A percentile compares a stretch with the other conserved stretches of the same genome.
These are phyloP conservation scores for Coniophora puteana DNA, from an alignment of 1,284 basidiomycete species.

Conservation along the genomic window DNA sequence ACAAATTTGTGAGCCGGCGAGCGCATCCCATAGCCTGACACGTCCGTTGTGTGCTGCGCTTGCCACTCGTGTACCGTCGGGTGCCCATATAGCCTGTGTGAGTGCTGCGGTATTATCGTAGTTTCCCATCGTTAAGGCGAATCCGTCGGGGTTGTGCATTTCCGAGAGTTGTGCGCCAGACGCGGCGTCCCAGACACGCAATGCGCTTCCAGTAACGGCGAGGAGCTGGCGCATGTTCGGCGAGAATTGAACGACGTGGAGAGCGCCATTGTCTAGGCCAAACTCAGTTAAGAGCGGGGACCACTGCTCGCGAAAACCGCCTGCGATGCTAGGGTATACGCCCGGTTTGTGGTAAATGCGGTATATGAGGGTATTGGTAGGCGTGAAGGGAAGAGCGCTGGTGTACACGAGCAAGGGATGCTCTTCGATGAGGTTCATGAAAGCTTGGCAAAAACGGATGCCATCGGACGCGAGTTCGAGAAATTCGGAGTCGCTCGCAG, in stretches of 20 bases:
- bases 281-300: slow-evolving; percentile 29
- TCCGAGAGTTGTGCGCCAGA: slow-evolving; percentile 23
- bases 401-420: slow-evolving; percentile 31
- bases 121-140: too few species aligned
- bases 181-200: slow-evolving; percentile 26
- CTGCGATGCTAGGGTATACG: slow-evolving; percentile 18
- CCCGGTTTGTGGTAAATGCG: slow-evolving; percentile 23
- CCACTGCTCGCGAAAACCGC: slow-evolving; percentile 29
- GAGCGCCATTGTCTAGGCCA: slow-evolving; percentile 10
- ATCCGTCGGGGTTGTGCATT: slow-evolving; percentile 4
- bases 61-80: slow-evolving; percentile 21
- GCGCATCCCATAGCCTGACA: slow-evolving; percentile 21
- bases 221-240: slow-evolving; percentile 26
- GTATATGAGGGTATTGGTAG: slow-evolving; percentile 21
- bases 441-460: slow-evolving; percentile 29
- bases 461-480: slow-evolving; percentile 20
- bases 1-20: slow-evolving; percentile 19
- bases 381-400: slow-evolving; percentile 29
- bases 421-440: slow-evolving; percentile 26
- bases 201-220: slow-evolving; percentile 17
- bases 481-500: slow-evolving; percentile 10
- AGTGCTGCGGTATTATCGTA: too few species aligned
- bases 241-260: slow-evolving; percentile 20
- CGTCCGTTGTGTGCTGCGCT: slow-evolving; percentile 19
- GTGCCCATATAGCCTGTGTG: slow-evolving; percentile 21